Evolutionary conservation across 495 filamentous ascomycete genomes (phyloP).

Genomic region (Penicillium daleae): DNA sequence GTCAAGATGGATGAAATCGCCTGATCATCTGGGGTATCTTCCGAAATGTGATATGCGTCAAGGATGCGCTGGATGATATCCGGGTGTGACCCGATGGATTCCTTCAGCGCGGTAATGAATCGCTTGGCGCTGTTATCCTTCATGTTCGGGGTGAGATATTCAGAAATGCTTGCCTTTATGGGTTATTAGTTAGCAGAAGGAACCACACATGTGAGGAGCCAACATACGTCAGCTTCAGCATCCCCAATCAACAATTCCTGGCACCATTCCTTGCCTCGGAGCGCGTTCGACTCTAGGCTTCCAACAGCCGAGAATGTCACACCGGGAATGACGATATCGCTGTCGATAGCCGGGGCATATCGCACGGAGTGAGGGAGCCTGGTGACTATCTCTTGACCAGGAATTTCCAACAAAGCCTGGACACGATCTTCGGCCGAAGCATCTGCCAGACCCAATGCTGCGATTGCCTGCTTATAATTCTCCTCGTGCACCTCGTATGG

Average conservation of each 20-base stretch:
- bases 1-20: conserved; percentile 38
- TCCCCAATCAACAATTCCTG: conserved; percentile 47
- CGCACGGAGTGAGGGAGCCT: conserved; percentile 33
- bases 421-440: conserved; percentile 34
- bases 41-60: conserved; percentile 34
- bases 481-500: conserved; percentile 37
- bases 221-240: conserved; percentile 42
- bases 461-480: conserved; percentile 41
- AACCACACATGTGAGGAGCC: background rate
- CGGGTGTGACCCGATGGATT: conserved; percentile 24
- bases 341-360: conserved; percentile 37
- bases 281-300: conserved; percentile 22
- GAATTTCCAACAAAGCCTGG: conserved; percentile 36
- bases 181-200: background rate
- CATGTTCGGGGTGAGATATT: conserved; percentile 28
- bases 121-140: conserved; percentile 35
- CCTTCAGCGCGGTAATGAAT: conserved; percentile 33
- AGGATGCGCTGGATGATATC: conserved; percentile 31
- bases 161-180: conserved; percentile 34
- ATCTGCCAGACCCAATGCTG: conserved; percentile 39
- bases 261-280: conserved; percentile 39
- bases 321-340: conserved; percentile 37
- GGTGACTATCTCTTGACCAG: conserved; percentile 36
- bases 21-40: conserved; percentile 34
- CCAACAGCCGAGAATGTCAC: conserved; percentile 30